Base-by-base conservation (phyloP, 2,329 filamentous ascomycete genomes). In the Talaromyces amestolkiae region DNA sequence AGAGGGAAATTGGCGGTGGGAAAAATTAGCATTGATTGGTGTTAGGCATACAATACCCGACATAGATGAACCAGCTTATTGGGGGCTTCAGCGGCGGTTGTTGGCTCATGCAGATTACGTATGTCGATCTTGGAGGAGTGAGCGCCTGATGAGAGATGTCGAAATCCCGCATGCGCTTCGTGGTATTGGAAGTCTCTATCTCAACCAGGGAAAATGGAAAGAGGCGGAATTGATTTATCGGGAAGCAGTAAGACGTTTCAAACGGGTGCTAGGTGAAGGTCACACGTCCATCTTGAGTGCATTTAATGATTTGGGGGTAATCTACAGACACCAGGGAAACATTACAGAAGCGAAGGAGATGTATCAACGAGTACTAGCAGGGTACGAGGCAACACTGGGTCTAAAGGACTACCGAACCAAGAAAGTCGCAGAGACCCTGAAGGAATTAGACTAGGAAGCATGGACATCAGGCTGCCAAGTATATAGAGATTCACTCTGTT, bases 241-340 rank as follows among this genome's bases (percentile, higher is more conserved):
- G 43, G 27, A 61, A 45, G 67, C 58, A 59, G 7, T 64, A 54
- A 2, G 31, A 22, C 27, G 7, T 7, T 6, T 31, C 27, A 31
- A 4, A 4, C 27, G 53, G 62, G 6, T 58, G 35, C 17, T 70
- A 74, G 67, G 69, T 69, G 63, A 64, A 7, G 65, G 70, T 43
- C 72, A 74, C 63, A 66, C 65, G 19, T 68, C 74, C 17, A 27
- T 58, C n/a, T 71, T 70, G n/a, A 68, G 8, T 51, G 2, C 4
- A 31, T 1, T 74, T 41, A 67, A 70, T 45, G 69, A 71, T 58
- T 66, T 75, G 24, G 73, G 69, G 6, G 4, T 17, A 58, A 53
- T 74, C 61, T 74, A 73, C 63, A 3, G 0, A 9, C 22, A 70
- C 22, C 69, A 72, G 63, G 63, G 56, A 22, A 60, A 31, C 5